Evolutionary conservation across 768 basidiomycete species (phyloP), one percentile per base, ranked within the genome.

Genomic region (Boletus vinaceobasis): DNA sequence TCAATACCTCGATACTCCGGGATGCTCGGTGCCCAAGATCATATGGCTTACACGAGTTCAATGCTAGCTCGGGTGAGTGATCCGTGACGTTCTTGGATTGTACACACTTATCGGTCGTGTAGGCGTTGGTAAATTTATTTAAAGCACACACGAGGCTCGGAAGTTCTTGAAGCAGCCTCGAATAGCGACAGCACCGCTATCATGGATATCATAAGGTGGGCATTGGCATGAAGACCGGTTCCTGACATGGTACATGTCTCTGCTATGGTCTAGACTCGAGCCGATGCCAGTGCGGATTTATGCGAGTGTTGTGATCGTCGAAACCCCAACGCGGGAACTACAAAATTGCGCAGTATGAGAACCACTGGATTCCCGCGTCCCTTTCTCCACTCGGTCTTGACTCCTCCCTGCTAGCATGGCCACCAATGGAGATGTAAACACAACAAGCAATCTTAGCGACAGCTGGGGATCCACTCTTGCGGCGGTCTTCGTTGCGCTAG

Each of bases 391-490:
- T 40, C 14, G 23, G 23, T 38, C 44, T 44, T 38, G 47, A 36
- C 51, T 37, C n/a, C 19, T 29, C 23, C 39, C 48, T n/a, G 7
- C 46, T 5, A 51, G 26, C 26, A 66, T 65, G 65, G 26, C 52
- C 43, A 52, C 48, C 42, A 17, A 42, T 50, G 56, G 10, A 44
- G 37, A 39, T 11, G 9, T 57, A 49, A 36, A 33, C 21, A 17
- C 55, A 43, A 2, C 32, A 37, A 26, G 54, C 36, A 10, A 60
- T 48, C 52, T 58, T n/a, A 52, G 57, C 32, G 1, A 49, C 15
- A 58, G 56, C 26, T 67, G 62, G 65, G 65, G 68, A n/a, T 59
- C 62, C 27, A 65, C 57, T 7, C 65, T 68, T 29, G 61, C 60
- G 1, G 52, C 45, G 5, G 50, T 59, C 29, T 66, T 59, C 14